phyloP scores from a whole-genome alignment of 768 basidiomycete species.

The Naganishia randhawae region DNA sequence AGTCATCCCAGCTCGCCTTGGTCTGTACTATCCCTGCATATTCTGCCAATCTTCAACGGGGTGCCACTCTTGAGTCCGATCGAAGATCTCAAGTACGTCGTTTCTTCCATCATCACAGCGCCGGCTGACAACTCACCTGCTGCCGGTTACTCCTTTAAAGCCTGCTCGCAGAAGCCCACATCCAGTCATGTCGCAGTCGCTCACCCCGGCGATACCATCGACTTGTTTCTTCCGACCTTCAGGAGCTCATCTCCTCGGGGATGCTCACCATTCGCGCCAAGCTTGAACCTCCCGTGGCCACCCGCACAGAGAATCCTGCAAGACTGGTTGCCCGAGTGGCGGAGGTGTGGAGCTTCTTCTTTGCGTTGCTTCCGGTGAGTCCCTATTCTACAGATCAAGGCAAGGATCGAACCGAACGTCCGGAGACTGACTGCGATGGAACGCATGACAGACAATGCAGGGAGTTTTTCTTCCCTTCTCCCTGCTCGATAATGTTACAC shows the following conservation, averaged over 20 bases:
- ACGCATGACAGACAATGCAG: slow-evolving; percentile 41
- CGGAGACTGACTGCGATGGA: neutral
- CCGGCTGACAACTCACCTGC: no score
- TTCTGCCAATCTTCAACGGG: slow-evolving; percentile 86
- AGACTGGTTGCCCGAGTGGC: slow-evolving; percentile 72
- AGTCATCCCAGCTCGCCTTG: slow-evolving; percentile 59
- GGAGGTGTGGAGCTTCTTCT: slow-evolving; percentile 90
- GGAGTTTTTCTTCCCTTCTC: slow-evolving; percentile 47
- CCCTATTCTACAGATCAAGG: neutral
- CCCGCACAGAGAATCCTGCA: slow-evolving; percentile 47
- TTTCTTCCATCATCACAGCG: neutral
- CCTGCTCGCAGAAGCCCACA: slow-evolving; percentile 70
- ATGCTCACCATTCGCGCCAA: slow-evolving; percentile 91
- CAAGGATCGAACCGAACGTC: no score
- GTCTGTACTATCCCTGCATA: slow-evolving; percentile 76
- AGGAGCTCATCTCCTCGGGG: slow-evolving; percentile 76
- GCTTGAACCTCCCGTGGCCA: slow-evolving; percentile 57
- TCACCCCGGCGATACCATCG: slow-evolving; percentile 52
- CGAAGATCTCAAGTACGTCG: slow-evolving; percentile 71
- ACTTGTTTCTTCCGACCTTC: slow-evolving; percentile 70
- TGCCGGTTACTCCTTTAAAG: slow-evolving; percentile 9
- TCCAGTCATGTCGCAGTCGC: slow-evolving; percentile 67
- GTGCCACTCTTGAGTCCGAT: slow-evolving; percentile 80
- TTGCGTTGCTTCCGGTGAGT: slow-evolving; percentile 55
- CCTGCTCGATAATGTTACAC: slow-evolving; percentile 1